Base-by-base conservation (phyloP, 2,329 filamentous ascomycete species). In the Diplodia corticola region DNA sequence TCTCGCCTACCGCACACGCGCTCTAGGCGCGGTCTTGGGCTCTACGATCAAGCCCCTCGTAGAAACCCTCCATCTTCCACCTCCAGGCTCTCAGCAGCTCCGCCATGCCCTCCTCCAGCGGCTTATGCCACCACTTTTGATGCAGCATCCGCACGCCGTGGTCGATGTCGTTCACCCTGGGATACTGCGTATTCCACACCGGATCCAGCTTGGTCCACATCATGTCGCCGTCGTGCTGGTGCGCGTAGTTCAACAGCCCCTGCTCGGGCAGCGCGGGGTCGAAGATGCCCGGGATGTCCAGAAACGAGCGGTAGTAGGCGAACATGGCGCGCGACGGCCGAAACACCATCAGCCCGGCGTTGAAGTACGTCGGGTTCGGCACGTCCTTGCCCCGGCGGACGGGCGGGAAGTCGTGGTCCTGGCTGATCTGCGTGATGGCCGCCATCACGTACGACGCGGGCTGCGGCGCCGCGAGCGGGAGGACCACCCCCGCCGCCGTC, bases 341-440 rank as follows among this genome's bases (percentile, higher is more conserved):
- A 46, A 78, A 70, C 33, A 80, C 68, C 68, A 78, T 78, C 70
- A 79, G 78, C 33, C 77, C 78, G 1, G 76, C 76, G 68, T 76
- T 74, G 57, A 74, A 72, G 17, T 33, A 53, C 6, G 9, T 33
- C 26, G 50, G 50, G 28, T 53, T 53, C 5, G 28, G 26, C 28
- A 53, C 17, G 28, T 53, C 50, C 15, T 74, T 75, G 49, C 71
- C 69, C 30, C 68, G 71, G 26, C 72, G 67, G 9, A 66, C 69
- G 4, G 78, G 78, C 4, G 78, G 78, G 64, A 75, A 78, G 17
- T 71, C 59, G 69, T 80, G 78, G 55, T 69, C 71, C n/a, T 53
- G 7, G 26, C 35, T 33, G 50, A 53, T 53, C 50, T 53, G 50
- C 10, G 50, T 53, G 50, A 53, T 53, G 13, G 50, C 50, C 10